Conservation (phyloP, 1,284 basidiomycete genomes). For the Cutaneotrichosporon cyanovorans region DNA sequence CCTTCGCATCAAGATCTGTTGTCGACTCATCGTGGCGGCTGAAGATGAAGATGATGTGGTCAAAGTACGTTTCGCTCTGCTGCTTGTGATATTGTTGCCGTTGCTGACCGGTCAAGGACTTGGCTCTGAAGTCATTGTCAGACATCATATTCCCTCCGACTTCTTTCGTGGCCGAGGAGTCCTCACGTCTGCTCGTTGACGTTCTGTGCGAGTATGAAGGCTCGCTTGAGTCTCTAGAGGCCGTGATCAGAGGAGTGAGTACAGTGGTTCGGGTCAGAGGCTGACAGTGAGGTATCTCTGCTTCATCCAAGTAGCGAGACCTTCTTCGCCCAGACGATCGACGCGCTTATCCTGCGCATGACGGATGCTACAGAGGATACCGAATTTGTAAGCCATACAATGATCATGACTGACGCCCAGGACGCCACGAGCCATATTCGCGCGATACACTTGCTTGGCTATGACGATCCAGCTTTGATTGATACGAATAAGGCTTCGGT, state of each 20-base stretch:
- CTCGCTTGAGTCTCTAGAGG: conserved; percentile 72
- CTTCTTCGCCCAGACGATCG: conserved; percentile 54
- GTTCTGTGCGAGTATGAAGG: conserved; percentile 75
- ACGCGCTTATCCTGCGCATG: conserved; percentile 73
- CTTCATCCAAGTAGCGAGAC: conserved; percentile 2
- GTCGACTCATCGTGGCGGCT: conserved; percentile 65
- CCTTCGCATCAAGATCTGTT: conserved; percentile 71
- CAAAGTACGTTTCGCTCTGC: conserved; percentile 49
- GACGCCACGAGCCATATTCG: conserved; percentile 35
- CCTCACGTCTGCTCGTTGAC: conserved; percentile 72
- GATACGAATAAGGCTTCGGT: conserved; percentile 34
- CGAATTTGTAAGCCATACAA: conserved; percentile 22
- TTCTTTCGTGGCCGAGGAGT: conserved; percentile 31
- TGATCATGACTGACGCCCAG: conserved; percentile 9
- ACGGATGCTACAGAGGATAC: conserved; percentile 58
- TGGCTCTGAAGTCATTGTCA: conserved; percentile 77
- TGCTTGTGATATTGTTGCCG: too few relatives aligned
- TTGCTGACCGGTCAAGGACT: conserved; percentile 54
- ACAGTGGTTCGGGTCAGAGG: not conserved
- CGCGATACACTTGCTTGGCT: conserved; percentile 33
- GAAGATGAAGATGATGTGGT: conserved; percentile 88
- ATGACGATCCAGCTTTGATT: conserved; percentile 28
- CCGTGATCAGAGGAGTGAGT: conserved; percentile 60
- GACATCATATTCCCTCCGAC: conserved; percentile 69
- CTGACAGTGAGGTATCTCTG: not conserved